Base-by-base conservation (phyloP, 2,329 filamentous ascomycete species). In the Aspergillus novofumigatus region DNA sequence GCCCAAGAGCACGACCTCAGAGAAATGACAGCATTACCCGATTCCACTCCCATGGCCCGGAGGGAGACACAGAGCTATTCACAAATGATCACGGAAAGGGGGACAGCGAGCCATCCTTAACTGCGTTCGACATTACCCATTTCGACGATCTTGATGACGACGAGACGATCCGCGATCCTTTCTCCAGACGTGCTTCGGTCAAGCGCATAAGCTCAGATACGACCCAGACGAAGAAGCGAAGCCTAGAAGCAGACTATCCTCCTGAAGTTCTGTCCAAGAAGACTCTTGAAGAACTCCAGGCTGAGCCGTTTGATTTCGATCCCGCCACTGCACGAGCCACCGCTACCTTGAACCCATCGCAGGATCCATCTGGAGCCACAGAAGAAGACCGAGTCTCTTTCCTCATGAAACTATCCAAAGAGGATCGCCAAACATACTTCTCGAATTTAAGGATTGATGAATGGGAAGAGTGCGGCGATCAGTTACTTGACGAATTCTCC, bases 391-490 rank as follows among this genome's bases (percentile, higher is more conserved):
- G 72, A 42, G 67, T 78, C 8, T 66, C 68, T 10, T 66, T 74
- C 25, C 67, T 78, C 23, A 63, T 77, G 28, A 67, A 60, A 4
- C 67, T 76, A 14, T 65, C 71, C 23, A 69, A 70, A 1, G 52
- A 70, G 26, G 72, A 78, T 3, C 81, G 84, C 58, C 67, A 69
- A 3, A 62, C 70, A 0, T 84, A 86, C 67, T 80, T 87, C 60
- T 70, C 74, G 1, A 77, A 76, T 9, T 73, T 87, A 44, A 71
- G 74, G 0, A 77, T 85, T 17, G 69, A 76, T 3, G 78, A 86
- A 59, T 86, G 85, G 82, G 85, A 87, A 69, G 79, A 84, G 49
- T 81, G 83, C 23, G 85, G 85, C 2, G 82, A 85, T 56, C 83
- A 84, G 77, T 80, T 87, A 49, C 75, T 86, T 1, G 78, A 81